Evolutionary conservation across 2,329 filamentous ascomycete species (phyloP), one percentile per base, ranked within the genome.

Genomic region (Colletotrichum endophyticum): DNA sequence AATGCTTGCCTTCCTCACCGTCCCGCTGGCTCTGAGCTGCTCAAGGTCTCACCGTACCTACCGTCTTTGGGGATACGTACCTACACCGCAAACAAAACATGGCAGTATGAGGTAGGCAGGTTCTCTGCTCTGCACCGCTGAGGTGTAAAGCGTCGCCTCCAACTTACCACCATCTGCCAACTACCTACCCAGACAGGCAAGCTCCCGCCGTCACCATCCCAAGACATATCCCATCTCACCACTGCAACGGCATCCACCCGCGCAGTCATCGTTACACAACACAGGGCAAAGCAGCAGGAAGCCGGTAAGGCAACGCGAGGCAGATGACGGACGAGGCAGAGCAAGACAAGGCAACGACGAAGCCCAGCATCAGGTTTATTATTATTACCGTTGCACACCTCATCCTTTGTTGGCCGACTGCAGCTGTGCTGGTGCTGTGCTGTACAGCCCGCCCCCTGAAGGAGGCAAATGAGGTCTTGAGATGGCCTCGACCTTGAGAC

Each of bases 381-480:
- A 34, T 76, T 76, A 34, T 34, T 56, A 11, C 53, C 36, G 56
- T 72, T 49, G 44, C 44, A 49, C 44, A 49, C 44, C 44, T 32
- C 69, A 49, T 63, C 68, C 68, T 63, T 63, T 70, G 36, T 22
- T 53, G 57, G 68, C 25, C 32, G 36, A 62, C 32, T 62, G 56
- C 27, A 39, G 44, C 68, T 63, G 49, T 63, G 13, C 13, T 34
- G 57, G n/a, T 36, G 34, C 49, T 61, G 34, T 13, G 19, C 27
- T 63, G 57, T 34, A 44, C 69, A 39, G 59, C 69, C 62, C 56
- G 59, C 69, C 62, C 62, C 73, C 56, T 62, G 36, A 63, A 63
- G 53, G 44, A 72, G 73, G 73, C 73, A 72, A 67, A 75, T 72
- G 53, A 72, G 66, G 19, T 70, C 66, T 28, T 27, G 32, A 70